Conservation (phyloP, 441 rosid genomes). For the Rhodomyrtus psidioides region DNA sequence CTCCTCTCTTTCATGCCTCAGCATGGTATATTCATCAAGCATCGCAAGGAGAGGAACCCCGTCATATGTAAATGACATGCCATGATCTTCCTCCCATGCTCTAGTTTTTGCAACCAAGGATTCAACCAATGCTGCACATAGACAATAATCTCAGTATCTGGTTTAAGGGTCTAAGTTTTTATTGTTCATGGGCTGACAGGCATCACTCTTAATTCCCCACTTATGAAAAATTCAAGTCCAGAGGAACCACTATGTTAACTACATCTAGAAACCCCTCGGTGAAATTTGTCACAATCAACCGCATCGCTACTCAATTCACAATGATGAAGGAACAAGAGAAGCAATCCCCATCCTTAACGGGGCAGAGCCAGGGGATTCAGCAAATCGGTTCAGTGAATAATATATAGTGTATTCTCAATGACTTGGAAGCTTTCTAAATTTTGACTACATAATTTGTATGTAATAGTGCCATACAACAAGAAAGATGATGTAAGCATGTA, state of each 20-base stretch:
- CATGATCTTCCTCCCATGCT: constrained; percentile 89
- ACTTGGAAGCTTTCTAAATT: background rate
- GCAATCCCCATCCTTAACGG: background rate
- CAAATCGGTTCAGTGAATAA: background rate
- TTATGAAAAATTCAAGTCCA: background rate
- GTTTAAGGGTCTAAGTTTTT: background rate
- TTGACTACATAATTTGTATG: background rate
- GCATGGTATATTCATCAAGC: constrained; percentile 97
- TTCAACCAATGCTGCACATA: constrained; percentile 63
- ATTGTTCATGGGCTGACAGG: background rate
- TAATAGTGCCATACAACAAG: background rate
- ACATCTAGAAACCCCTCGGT: background rate
- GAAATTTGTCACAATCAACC: background rate
- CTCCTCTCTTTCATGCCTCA: constrained; percentile 94
- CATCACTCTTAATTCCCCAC: background rate
- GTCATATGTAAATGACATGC: constrained; percentile 64
- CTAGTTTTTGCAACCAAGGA: constrained; percentile 77
- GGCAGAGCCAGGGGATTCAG: background rate
- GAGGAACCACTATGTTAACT: background rate
- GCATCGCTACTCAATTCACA: background rate
- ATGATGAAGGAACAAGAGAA: background rate
- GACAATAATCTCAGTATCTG: background rate
- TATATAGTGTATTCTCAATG: background rate
- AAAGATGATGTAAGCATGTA: background rate
- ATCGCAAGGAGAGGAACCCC: constrained; percentile 93